Percentiles rank a stretch among this genome's conserved stretches.
phyloP scores from a whole-genome alignment of 345 rosid species.

The Excoecaria cochinchinensis region DNA sequence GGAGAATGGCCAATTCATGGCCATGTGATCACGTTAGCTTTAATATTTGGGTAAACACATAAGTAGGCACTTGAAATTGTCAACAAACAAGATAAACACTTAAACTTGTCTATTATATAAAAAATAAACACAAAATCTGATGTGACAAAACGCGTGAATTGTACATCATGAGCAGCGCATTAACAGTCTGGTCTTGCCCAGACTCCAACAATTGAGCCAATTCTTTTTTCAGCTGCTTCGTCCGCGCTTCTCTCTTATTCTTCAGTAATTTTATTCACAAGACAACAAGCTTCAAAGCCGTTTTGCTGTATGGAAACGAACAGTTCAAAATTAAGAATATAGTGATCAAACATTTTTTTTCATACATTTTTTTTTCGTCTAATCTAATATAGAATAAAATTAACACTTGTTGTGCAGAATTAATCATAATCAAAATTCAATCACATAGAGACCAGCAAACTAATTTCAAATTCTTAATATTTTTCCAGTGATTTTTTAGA shows the following conservation, averaged over 20 bases:
- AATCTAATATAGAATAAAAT: background rate
- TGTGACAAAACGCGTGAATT: no score
- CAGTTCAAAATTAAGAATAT: background rate
- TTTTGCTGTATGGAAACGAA: conserved; percentile 54
- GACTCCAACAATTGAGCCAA: conserved; percentile 74
- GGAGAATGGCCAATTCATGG: no score
- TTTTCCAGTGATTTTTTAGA: background rate
- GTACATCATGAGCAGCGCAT: no score
- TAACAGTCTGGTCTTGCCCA: conserved; percentile 78
- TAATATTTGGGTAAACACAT: no score
- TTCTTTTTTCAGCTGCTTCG: conserved; percentile 72
- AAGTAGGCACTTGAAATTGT: no score
- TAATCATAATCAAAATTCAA: background rate
- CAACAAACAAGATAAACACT: no score
- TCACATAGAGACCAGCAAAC: background rate
- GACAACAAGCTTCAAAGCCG: conserved; percentile 60
- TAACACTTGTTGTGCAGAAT: background rate
- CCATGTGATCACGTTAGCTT: no score
- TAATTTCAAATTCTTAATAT: background rate
- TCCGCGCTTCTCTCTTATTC: conserved; percentile 64
- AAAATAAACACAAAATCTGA: no score
- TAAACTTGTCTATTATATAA: no score
- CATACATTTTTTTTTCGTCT: no score
- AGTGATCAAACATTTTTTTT: background rate
- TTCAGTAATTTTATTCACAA: conserved; percentile 75